Percentiles rank a stretch among this genome's conserved stretches.
These are phyloP conservation scores for Cladophialophora bantiana DNA, from an alignment of 2,329 filamentous ascomycete species.

Conservation along the genomic window DNA sequence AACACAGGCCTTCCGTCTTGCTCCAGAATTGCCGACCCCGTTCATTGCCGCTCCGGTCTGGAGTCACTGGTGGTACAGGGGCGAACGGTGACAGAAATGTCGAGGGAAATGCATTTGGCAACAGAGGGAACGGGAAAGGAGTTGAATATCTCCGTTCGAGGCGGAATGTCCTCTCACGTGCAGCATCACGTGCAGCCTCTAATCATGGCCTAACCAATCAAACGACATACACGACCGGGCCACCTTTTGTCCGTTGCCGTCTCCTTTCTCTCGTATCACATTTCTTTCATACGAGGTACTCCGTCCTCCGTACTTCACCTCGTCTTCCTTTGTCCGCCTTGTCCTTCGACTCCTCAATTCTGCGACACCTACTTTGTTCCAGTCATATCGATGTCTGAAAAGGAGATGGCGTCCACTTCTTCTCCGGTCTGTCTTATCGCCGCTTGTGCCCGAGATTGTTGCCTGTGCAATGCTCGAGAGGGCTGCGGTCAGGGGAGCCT, in stretches of 20 bases:
- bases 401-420: not conserved
- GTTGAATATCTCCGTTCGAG: not conserved
- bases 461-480: not conserved
- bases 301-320: not conserved
- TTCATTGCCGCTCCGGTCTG: conserved; percentile 14
- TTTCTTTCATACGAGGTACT: too few relatives aligned
- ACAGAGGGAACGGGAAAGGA: not conserved
- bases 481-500: not conserved
- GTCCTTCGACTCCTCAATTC: not conserved
- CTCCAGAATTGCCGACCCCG: conserved; percentile 4
- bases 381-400: not conserved
- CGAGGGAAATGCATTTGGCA: not conserved
- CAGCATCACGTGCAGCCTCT: not conserved
- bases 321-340: not conserved
- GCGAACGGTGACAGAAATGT: conserved; percentile 5
- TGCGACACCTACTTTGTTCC: not conserved
- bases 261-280: not conserved
- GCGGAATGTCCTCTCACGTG: not conserved
- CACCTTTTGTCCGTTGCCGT: not conserved
- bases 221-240: not conserved
- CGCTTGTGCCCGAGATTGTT: conserved; percentile 2
- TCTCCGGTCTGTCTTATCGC: not conserved
- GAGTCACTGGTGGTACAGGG: not conserved
- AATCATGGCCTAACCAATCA: not conserved
- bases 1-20: conserved; percentile 16